Conservation (phyloP, 441 rosid species). For the Mallotus repandus region DNA sequence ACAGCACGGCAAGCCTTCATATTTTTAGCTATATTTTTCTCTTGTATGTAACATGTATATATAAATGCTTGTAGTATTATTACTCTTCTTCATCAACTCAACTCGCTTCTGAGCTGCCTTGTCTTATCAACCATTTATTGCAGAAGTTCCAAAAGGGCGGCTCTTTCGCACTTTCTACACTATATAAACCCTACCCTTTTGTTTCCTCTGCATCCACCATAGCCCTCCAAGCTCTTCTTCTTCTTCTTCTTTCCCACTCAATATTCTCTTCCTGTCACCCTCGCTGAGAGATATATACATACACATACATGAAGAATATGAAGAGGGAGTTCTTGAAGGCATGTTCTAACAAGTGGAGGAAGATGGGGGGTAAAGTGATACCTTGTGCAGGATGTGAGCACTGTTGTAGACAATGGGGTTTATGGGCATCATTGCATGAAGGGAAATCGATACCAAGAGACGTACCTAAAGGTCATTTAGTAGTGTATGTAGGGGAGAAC, state of each 20-base stretch:
- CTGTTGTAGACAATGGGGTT: constrained; percentile 43
- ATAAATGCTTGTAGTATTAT: neutral
- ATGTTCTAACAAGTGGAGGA: constrained; percentile 56
- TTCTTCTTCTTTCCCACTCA: constrained; percentile 15
- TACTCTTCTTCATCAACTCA: constrained; percentile 18
- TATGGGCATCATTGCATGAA: constrained; percentile 47
- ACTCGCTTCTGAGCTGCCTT: constrained; percentile 28
- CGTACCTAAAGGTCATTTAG: constrained; percentile 89
- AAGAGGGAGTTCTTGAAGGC: constrained; percentile 43
- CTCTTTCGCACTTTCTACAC: constrained; percentile 13
- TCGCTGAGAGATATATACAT: neutral
- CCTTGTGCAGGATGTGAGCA: constrained; percentile 52
- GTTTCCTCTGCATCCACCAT: constrained; percentile 24
- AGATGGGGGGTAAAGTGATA: constrained; percentile 44
- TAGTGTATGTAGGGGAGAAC: constrained; percentile 79
- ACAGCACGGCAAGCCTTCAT: constrained; percentile 36
- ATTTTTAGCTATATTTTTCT: neutral
- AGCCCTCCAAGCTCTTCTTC: constrained; percentile 18
- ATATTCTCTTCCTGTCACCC: neutral
- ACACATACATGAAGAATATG: constrained; percentile 28
- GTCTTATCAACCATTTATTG: constrained; percentile 51
- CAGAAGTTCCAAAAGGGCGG: constrained; percentile 21
- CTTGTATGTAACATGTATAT: neutral
- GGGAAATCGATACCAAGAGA: constrained; percentile 63
- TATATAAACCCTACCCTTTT: constrained; percentile 36